Evolutionary conservation across 2,329 filamentous ascomycete species (phyloP).

Genomic region (Podosphaera xanthii): DNA sequence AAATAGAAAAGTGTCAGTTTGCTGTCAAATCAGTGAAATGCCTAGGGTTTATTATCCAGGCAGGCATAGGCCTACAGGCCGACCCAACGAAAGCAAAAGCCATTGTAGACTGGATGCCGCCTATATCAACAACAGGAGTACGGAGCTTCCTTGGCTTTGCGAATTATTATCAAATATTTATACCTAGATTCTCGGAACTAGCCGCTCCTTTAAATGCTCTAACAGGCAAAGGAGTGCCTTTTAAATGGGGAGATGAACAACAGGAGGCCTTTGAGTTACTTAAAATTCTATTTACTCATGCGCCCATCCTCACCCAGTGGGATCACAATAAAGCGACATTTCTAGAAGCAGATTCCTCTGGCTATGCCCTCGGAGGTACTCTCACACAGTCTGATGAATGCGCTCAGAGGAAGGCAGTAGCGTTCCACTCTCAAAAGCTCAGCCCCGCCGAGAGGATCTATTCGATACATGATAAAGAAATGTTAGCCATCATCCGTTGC

Average conservation of each 20-base stretch:
- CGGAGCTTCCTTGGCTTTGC: neutral
- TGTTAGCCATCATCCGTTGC: neutral
- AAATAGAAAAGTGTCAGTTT: conserved; percentile 3
- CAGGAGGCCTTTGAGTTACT: neutral
- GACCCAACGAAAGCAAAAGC: neutral
- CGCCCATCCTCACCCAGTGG: neutral
- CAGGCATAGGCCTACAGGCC: neutral
- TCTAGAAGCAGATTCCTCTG: neutral
- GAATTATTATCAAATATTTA: neutral
- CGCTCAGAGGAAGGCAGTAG: too few species aligned
- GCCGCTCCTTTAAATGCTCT: neutral
- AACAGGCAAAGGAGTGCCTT: neutral
- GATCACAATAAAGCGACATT: neutral
- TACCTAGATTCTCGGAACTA: neutral
- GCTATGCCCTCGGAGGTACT: neutral
- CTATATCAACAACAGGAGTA: neutral
- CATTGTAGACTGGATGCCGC: neutral
- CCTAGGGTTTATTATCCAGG: neutral
- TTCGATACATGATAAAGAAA: neutral
- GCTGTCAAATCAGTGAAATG: neutral
- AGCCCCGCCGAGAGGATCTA: neutral
- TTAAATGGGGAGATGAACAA: neutral
- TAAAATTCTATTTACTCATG: neutral
- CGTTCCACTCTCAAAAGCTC: neutral
- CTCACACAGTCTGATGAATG: neutral